These are phyloP conservation scores for Rutidosis leptorrhynchoides DNA, from an alignment of 129 eudicot species.

Conservation along the genomic window DNA sequence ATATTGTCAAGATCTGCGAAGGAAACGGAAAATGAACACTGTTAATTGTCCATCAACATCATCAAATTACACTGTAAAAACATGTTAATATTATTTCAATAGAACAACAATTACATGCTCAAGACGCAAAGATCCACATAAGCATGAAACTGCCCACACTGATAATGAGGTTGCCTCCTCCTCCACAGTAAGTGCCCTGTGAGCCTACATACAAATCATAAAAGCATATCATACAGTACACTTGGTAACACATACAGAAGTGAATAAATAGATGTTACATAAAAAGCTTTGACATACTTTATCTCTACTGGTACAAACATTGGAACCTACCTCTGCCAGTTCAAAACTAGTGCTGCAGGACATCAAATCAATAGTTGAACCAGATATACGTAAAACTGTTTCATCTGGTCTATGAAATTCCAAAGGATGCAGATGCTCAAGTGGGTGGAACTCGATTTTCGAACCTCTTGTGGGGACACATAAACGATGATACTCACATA, in stretches of 20 bases:
- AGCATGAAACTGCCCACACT: constrained; percentile 79
- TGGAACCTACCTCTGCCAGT: constrained; percentile 64
- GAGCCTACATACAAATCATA: constrained; percentile 57
- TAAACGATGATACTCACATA: constrained; percentile 76
- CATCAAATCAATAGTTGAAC: constrained; percentile 75
- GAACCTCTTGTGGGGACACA: constrained; percentile 77
- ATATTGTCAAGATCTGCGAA: constrained; percentile 76
- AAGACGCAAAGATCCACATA: constrained; percentile 94
- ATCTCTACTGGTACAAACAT: neutral
- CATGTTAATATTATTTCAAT: neutral
- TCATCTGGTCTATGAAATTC: constrained; percentile 86
- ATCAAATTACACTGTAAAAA: neutral
- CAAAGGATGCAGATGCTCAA: constrained; percentile 83
- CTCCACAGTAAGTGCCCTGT: constrained; percentile 73
- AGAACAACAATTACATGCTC: constrained; percentile 62
- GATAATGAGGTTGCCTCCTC: constrained; percentile 94
- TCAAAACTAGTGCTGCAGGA: constrained; percentile 84
- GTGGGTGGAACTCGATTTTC: constrained; percentile 70
- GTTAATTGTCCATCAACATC: constrained; percentile 4
- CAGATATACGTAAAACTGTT: constrained; percentile 60
- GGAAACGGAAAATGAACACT: constrained; percentile 10
- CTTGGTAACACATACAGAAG: constrained; percentile 7
- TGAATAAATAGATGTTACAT: neutral
- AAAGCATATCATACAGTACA: constrained; percentile 14
- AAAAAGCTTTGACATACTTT: neutral